Percentiles rank a stretch among this genome's conserved stretches.
These are phyloP conservation scores for Cladosporium austrohemisphaericum DNA, from an alignment of 2,329 filamentous ascomycete genomes.

Conservation along the genomic window DNA sequence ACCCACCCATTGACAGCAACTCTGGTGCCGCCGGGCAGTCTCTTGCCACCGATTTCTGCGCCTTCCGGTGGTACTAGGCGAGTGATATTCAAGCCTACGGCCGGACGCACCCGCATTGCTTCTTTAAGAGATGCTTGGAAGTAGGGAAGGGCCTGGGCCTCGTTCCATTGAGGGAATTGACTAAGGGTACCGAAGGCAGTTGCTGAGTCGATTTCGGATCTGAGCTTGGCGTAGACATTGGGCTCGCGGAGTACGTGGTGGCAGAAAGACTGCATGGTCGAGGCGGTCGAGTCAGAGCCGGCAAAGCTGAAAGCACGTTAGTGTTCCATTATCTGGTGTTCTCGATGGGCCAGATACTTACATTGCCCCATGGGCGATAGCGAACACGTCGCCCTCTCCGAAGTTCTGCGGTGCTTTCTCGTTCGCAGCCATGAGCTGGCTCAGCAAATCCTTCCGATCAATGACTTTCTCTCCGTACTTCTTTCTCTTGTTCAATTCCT, in stretches of 20 bases:
- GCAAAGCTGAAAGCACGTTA: constrained; percentile 69
- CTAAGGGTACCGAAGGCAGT: constrained; percentile 54
- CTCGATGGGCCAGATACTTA: constrained; percentile 58
- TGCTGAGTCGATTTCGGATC: constrained; percentile 60
- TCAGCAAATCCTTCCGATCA: constrained; percentile 56
- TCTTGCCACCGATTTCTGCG: constrained; percentile 57
- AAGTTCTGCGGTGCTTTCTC: constrained; percentile 37
- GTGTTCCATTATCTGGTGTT: constrained; percentile 64
- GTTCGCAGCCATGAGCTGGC: constrained; percentile 49
- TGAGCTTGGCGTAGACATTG: constrained; percentile 51
- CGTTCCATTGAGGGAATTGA: constrained; percentile 59
- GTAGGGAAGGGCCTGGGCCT: constrained; percentile 67
- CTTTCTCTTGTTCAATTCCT: constrained; percentile 46
- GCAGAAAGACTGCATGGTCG: constrained; percentile 66
- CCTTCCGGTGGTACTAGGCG: constrained; percentile 50
- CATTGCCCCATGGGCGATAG: constrained; percentile 56
- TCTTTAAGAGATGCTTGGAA: constrained; percentile 77
- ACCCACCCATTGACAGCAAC: constrained; percentile 75
- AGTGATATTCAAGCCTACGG: constrained; percentile 66
- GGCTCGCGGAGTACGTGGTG: constrained; percentile 69
- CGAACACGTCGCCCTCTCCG: constrained; percentile 51
- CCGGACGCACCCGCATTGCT: constrained; percentile 71
- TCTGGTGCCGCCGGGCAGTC: constrained; percentile 65
- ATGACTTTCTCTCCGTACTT: constrained; percentile 47
- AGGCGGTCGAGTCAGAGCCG: constrained; percentile 75